phyloP scores from a whole-genome alignment of 805 yeast genomes.

The Sungouiozyma ichnusensis region DNA sequence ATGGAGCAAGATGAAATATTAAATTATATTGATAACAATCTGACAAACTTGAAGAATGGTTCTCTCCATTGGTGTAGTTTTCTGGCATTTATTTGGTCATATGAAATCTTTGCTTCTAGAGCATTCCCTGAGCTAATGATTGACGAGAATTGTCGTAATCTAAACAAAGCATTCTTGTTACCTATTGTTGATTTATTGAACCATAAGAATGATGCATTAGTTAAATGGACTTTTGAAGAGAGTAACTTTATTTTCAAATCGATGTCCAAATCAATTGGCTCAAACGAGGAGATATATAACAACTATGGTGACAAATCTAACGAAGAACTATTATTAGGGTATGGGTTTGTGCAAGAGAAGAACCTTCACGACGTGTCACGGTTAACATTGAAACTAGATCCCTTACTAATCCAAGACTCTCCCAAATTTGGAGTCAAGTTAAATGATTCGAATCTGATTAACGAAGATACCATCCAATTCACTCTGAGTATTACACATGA shows the following conservation, averaged over 20 bases:
- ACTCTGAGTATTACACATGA: constrained; percentile 26
- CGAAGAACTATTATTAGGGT: constrained; percentile 69
- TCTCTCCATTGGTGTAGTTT: constrained; percentile 48
- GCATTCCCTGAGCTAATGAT: constrained; percentile 69
- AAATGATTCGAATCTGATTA: constrained; percentile 28
- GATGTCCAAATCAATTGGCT: constrained; percentile 3
- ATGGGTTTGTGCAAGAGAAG: constrained; percentile 59
- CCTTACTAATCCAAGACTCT: constrained; percentile 22
- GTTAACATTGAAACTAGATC: constrained; percentile 46
- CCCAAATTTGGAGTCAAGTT: constrained; percentile 31
- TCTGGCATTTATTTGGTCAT: constrained; percentile 66
- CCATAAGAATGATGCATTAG: constrained; percentile 51
- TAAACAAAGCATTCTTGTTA: constrained; percentile 53
- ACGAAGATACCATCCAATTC: constrained; percentile 32
- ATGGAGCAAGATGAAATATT: neutral
- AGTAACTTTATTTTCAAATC: constrained; percentile 33
- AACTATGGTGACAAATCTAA: constrained; percentile 85
- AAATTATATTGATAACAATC: constrained; percentile 2
- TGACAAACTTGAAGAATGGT: constrained; percentile 8
- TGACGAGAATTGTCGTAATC: constrained; percentile 22
- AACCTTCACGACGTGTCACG: constrained; percentile 51
- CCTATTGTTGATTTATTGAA: constrained; percentile 76
- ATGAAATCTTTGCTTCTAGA: constrained; percentile 58
- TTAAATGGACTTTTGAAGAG: constrained; percentile 44
- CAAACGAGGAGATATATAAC: constrained; percentile 51